These are phyloP conservation scores for Samsoniella hepiali DNA, from an alignment of 2,329 filamentous ascomycete species.

Conservation along the genomic window DNA sequence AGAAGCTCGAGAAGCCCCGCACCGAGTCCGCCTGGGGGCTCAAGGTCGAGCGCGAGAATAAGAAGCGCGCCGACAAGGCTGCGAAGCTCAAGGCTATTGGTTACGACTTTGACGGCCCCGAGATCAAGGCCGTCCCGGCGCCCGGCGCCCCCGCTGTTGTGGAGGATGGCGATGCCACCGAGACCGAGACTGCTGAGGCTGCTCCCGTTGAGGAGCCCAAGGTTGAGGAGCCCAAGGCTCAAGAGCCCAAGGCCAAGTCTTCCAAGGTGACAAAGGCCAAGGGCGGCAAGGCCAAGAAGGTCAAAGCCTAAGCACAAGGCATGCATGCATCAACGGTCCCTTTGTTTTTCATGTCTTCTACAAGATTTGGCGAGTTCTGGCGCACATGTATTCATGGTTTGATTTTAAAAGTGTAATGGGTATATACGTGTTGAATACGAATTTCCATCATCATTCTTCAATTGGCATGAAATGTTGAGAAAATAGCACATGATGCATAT, in stretches of 20 bases:
- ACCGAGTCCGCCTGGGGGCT: slow-evolving; percentile 75
- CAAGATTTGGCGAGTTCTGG: slow-evolving; percentile 17
- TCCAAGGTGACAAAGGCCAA: slow-evolving; percentile 34
- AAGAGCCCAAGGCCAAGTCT: slow-evolving; percentile 34
- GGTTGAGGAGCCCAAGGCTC: slow-evolving; percentile 32
- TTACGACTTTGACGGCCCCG: slow-evolving; percentile 76
- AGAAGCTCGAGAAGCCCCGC: slow-evolving; percentile 68
- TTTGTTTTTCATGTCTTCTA: slow-evolving; percentile 15
- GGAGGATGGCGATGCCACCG: slow-evolving; percentile 27
- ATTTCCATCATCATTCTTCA: slow-evolving; percentile 1
- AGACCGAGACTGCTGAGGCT: slow-evolving; percentile 38
- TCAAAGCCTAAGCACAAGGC: slow-evolving; percentile 32
- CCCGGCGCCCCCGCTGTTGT: slow-evolving; percentile 37
- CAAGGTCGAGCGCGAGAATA: slow-evolving; percentile 70
- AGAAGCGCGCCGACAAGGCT: slow-evolving; percentile 64
- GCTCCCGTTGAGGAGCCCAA: slow-evolving; percentile 26
- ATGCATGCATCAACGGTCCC: slow-evolving; percentile 7
- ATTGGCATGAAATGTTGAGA: not conserved
- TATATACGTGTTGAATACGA: slow-evolving; percentile 17
- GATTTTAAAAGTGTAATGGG: slow-evolving; percentile 10
- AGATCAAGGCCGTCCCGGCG: slow-evolving; percentile 57
- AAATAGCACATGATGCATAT: not conserved
- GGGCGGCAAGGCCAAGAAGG: slow-evolving; percentile 39
- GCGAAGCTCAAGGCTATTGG: slow-evolving; percentile 75
- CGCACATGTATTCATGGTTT: slow-evolving; percentile 13